phyloP scores from a whole-genome alignment of 2,329 filamentous ascomycete genomes.

The Fusarium sp. region DNA sequence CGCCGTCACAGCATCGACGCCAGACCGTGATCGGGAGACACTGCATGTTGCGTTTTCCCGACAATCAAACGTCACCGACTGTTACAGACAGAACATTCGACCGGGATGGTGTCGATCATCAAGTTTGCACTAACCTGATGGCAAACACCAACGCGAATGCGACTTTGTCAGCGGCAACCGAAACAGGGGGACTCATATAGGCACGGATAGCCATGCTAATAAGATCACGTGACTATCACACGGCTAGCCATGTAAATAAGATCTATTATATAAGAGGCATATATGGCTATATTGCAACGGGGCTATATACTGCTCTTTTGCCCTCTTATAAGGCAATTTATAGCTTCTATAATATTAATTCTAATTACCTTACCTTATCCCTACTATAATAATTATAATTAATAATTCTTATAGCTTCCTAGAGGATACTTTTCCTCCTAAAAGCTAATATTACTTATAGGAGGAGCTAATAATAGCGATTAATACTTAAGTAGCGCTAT shows the following conservation, averaged over 20 bases:
- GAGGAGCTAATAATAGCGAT: not conserved
- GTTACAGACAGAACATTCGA: conserved; percentile 20
- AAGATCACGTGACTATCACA: not conserved
- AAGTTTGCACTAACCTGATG: not conserved
- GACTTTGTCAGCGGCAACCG: conserved; percentile 4
- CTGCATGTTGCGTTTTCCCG: conserved; percentile 24
- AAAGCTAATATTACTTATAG: not conserved
- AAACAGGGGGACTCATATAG: not conserved
- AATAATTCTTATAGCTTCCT: not conserved
- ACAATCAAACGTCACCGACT: conserved; percentile 22
- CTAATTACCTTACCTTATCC: not conserved
- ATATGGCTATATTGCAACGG: not conserved
- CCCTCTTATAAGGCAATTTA: not conserved
- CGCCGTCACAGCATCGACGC: conserved; percentile 19
- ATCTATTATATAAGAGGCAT: not conserved
- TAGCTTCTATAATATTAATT: not conserved
- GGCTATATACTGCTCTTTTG: not conserved
- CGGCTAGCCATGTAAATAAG: not conserved
- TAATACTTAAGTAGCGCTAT: not conserved
- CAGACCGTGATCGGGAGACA: conserved; percentile 19
- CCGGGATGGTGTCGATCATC: not conserved
- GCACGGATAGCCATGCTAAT: not conserved
- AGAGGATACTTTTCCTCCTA: not conserved
- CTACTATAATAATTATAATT: not conserved
- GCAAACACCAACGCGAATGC: not conserved